phyloP scores from a whole-genome alignment of 2,329 filamentous ascomycete genomes.

The Thelonectria blattea region DNA sequence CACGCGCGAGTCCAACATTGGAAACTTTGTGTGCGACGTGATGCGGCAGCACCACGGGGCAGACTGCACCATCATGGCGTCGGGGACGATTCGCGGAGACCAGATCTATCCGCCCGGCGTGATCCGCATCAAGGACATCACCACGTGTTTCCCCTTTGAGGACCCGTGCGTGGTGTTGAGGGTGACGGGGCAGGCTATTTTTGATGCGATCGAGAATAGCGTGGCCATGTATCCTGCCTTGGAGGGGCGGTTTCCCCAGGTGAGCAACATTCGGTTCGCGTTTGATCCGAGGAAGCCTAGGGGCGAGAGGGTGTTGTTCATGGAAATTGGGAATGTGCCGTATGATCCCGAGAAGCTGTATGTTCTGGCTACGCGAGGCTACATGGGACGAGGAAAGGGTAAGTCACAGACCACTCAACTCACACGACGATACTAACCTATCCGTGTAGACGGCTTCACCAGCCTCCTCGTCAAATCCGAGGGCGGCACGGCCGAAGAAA shows the following conservation, averaged over 20 bases:
- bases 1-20: constrained; percentile 78
- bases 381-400: constrained; percentile 85
- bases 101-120: constrained; percentile 86
- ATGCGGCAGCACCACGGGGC: constrained; percentile 84
- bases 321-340: constrained; percentile 64
- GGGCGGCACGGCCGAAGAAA: constrained; percentile 76
- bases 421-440: constrained; percentile 20
- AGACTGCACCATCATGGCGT: constrained; percentile 84
- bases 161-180: constrained; percentile 83
- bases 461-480: constrained; percentile 77
- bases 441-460: constrained; percentile 73
- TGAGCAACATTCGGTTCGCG: constrained; percentile 79
- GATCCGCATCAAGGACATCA: constrained; percentile 79
- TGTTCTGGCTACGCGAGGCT: constrained; percentile 78
- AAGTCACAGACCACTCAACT: constrained; percentile 2
- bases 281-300: constrained; percentile 69
- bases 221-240: constrained; percentile 81
- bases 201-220: constrained; percentile 83
- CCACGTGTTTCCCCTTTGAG: constrained; percentile 91
- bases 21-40: constrained; percentile 90
- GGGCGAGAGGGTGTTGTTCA: constrained; percentile 67
- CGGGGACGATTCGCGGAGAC: constrained; percentile 85
- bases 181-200: constrained; percentile 73
- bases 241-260: constrained; percentile 84
- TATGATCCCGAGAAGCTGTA: constrained; percentile 71